phyloP scores from a whole-genome alignment of 2,329 filamentous ascomycete species.

The Colletotrichum australisinense region DNA sequence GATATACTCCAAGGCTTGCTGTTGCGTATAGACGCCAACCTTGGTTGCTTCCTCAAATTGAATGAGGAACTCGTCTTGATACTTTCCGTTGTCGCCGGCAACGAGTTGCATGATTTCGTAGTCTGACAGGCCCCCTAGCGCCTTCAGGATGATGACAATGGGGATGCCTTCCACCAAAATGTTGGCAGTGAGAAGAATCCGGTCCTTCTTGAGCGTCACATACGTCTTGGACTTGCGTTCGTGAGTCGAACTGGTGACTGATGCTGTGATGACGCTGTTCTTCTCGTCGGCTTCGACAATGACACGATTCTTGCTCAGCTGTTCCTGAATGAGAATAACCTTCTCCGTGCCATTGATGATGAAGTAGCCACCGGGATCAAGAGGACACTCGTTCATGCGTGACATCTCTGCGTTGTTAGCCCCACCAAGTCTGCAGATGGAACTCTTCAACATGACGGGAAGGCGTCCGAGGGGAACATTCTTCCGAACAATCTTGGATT shows the following conservation, averaged over 20 bases:
- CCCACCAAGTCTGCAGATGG: conserved; percentile 86
- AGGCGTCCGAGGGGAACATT: conserved; percentile 88
- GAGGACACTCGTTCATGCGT: conserved; percentile 90
- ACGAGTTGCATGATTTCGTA: conserved; percentile 95
- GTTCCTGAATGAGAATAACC: conserved; percentile 97
- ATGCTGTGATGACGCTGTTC: conserved; percentile 93
- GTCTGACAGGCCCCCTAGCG: conserved; percentile 92
- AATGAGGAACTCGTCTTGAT: conserved; percentile 94
- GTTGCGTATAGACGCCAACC: conserved; percentile 88
- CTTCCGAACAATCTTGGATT: conserved; percentile 78
- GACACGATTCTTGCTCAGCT: conserved; percentile 98
- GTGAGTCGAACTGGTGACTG: conserved; percentile 96
- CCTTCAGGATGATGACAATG: conserved; percentile 92
- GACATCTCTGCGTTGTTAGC: conserved; percentile 92
- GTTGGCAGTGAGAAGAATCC: conserved; percentile 91
- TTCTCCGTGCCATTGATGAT: conserved; percentile 98
- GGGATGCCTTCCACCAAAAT: conserved; percentile 94
- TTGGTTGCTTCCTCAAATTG: conserved; percentile 95
- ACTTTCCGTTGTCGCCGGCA: conserved; percentile 85
- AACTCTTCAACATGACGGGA: conserved; percentile 97
- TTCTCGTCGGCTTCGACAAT: conserved; percentile 95
- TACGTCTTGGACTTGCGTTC: conserved; percentile 99
- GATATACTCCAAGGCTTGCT: conserved; percentile 94
- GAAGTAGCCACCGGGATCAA: conserved; percentile 98
- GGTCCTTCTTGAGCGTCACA: conserved; percentile 92